Conservation (phyloP, 148 eudicot species). For the Rhododendron henanense region DNA sequence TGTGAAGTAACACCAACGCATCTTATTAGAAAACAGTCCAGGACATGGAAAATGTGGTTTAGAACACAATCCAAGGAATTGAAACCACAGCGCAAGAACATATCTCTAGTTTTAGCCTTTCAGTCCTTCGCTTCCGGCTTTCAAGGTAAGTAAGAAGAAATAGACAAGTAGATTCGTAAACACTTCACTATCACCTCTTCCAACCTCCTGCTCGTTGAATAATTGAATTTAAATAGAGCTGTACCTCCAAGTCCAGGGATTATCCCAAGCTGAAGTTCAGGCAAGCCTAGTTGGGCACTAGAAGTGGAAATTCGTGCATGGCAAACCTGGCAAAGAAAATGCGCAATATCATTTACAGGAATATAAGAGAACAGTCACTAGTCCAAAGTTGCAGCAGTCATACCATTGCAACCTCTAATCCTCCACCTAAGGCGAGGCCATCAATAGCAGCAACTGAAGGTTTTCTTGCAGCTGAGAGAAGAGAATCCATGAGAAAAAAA, state of each 20-base stretch:
- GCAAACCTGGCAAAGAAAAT: constrained; percentile 49
- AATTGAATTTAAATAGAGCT: neutral
- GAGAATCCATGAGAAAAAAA: neutral
- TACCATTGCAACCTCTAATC: constrained; percentile 98
- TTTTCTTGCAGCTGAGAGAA: constrained; percentile 66
- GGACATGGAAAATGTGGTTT: neutral
- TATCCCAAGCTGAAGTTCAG: constrained; percentile 93
- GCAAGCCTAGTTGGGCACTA: constrained; percentile 87
- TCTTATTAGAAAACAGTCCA: neutral
- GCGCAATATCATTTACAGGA: neutral
- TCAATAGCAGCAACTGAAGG: constrained; percentile 97
- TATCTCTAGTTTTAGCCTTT: neutral
- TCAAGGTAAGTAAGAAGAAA: neutral
- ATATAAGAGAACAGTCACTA: neutral
- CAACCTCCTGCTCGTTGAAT: neutral
- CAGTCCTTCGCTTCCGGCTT: too few relatives aligned
- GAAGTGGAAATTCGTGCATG: constrained; percentile 93
- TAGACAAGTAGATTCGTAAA: neutral
- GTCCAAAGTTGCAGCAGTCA: constrained; percentile 7
- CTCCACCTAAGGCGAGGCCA: constrained; percentile 95
- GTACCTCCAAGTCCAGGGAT: constrained; percentile 98
- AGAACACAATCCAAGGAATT: too few relatives aligned
- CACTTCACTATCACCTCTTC: neutral
- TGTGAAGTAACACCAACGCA: neutral
- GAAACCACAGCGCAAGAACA: too few relatives aligned